Conservation (phyloP, 2,329 filamentous ascomycete genomes). For the Trichoderma sp. region DNA sequence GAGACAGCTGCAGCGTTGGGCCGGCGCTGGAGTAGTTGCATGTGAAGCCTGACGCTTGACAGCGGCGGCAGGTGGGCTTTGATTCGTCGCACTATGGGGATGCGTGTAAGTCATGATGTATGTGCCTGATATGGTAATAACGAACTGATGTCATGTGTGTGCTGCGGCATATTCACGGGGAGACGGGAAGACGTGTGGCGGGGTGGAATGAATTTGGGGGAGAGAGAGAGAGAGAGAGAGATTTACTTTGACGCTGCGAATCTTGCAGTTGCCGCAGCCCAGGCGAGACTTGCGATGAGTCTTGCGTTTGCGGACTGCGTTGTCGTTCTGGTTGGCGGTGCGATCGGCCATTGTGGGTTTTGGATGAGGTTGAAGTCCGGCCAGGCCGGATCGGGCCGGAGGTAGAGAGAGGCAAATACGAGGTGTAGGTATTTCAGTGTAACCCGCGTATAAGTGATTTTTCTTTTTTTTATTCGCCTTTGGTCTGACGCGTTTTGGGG, state of each 20-base stretch:
- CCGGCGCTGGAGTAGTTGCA: slow-evolving; percentile 49
- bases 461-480: too few species aligned
- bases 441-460: neutral
- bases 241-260: slow-evolving; percentile 55
- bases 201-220: neutral
- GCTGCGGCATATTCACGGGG: neutral
- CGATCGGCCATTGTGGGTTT: slow-evolving; percentile 8
- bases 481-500: neutral
- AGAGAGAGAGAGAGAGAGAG: too few species aligned
- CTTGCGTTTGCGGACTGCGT: slow-evolving; percentile 26
- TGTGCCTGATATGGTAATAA: neutral
- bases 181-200: neutral
- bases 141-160: neutral
- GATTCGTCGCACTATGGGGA: slow-evolving; percentile 54
- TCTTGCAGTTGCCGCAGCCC: slow-evolving; percentile 60
- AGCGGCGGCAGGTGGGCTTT: slow-evolving; percentile 52
- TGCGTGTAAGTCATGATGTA: slow-evolving; percentile 6
- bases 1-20: slow-evolving; percentile 34
- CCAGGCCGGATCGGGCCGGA: slow-evolving; percentile 4
- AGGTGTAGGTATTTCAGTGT: neutral
- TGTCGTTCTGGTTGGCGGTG: neutral
- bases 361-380: neutral
- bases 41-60: slow-evolving; percentile 49
- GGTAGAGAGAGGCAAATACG: neutral
- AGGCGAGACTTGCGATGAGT: slow-evolving; percentile 54